Percentiles rank a stretch among this genome's conserved stretches.
phyloP scores from a whole-genome alignment of 768 basidiomycete species.

The Boletus vermiculosoides region DNA sequence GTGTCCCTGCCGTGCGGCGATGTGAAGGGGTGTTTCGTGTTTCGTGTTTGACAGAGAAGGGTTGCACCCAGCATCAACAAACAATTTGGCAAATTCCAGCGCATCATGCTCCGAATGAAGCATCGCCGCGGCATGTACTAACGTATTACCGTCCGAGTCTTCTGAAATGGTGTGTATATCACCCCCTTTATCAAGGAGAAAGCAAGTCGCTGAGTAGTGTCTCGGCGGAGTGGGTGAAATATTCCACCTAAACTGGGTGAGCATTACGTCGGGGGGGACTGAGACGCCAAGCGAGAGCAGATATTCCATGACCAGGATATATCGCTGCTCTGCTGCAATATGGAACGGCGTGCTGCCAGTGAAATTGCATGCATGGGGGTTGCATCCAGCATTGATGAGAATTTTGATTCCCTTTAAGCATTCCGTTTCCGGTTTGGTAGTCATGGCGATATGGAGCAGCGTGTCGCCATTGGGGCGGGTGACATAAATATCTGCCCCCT shows the following conservation, averaged over 20 bases:
- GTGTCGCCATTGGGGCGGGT: neutral
- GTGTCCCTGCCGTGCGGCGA: neutral
- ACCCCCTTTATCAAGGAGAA: neutral
- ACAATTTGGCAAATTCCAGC: neutral
- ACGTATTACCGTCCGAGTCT: neutral
- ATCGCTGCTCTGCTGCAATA: neutral
- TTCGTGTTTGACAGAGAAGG: neutral
- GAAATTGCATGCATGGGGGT: neutral
- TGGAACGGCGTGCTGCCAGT: neutral
- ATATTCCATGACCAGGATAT: neutral
- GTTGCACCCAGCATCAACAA: neutral
- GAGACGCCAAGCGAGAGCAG: neutral
- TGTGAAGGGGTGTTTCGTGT: neutral
- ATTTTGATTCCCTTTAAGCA: neutral
- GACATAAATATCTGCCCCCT: neutral
- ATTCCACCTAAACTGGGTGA: neutral
- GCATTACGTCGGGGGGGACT: neutral
- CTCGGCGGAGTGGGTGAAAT: neutral
- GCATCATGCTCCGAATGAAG: neutral
- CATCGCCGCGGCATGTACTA: neutral
- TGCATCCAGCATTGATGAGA: neutral
- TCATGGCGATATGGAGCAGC: neutral
- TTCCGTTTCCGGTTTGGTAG: neutral
- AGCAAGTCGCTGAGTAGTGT: neutral
- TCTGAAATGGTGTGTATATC: neutral